Conservation (phyloP, 805 yeast genomes). For the Tanozyma kutaoensis region DNA sequence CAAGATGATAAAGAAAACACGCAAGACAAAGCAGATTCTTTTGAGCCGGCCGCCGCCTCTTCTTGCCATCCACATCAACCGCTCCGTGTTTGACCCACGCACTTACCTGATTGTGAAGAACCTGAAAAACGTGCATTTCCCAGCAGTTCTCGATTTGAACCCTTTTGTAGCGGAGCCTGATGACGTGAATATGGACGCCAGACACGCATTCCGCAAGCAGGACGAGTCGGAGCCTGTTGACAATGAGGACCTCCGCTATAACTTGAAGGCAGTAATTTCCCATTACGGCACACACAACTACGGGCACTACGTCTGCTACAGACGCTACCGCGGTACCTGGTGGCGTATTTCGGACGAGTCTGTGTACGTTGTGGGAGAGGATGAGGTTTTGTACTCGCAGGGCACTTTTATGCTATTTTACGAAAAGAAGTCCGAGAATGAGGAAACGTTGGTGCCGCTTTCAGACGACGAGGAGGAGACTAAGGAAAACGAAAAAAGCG, state of each 20-base stretch:
- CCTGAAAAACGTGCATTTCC: conserved; percentile 70
- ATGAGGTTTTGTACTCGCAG: conserved; percentile 67
- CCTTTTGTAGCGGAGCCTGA: conserved; percentile 57
- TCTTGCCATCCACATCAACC: conserved; percentile 75
- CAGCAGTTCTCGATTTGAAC: conserved; percentile 50
- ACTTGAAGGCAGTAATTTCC: conserved; percentile 73
- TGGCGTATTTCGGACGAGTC: conserved; percentile 92
- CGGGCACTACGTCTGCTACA: conserved; percentile 91
- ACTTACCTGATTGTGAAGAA: conserved; percentile 79
- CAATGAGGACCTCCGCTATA: conserved; percentile 32
- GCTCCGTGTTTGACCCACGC: conserved; percentile 84
- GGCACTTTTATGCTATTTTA: conserved; percentile 92
- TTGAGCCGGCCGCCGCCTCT: conserved; percentile 76
- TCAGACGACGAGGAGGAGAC: conserved; percentile 4
- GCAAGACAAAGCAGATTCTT: conserved; percentile 73
- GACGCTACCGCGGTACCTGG: conserved; percentile 78
- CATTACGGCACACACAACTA: conserved; percentile 95
- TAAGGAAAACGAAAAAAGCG: conserved; percentile 3
- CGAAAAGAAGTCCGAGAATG: conserved; percentile 31
- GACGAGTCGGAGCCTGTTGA: conserved; percentile 12
- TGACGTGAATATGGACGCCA: conserved; percentile 69
- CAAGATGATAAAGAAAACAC: conserved; percentile 59
- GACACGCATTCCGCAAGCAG: conserved; percentile 57
- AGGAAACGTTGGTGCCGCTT: conserved; percentile 4
- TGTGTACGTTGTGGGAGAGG: conserved; percentile 67